Evolutionary conservation across 768 basidiomycete genomes (phyloP), one percentile per base, ranked within the genome.

Genomic region (Naematelia aurantialba): DNA sequence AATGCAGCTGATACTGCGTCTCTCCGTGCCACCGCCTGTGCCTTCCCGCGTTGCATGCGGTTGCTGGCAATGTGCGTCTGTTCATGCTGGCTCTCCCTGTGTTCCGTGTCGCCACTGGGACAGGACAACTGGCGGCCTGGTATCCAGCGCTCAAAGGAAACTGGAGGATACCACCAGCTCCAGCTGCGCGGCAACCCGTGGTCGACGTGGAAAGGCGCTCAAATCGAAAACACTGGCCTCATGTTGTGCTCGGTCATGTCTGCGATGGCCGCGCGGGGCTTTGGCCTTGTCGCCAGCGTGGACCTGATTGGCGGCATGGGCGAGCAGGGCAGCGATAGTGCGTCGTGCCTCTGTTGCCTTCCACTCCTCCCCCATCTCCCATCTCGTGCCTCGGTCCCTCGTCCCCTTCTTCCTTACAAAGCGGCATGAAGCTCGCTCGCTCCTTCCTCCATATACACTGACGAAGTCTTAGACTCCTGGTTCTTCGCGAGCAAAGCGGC

Each of bases 381-480:
- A 12, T 44, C 19, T 12, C 42, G 19, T 12, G 19, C 12, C 12
- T 44, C 42, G 19, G 19, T 44, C 12, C 19, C 12, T 44, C 42
- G 12, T 44, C 42, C 12, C 12, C n/a, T n/a, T n/a, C n/a, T n/a
- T 47, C 46, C 10, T 47, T 8, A n/a, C n/a, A n/a, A n/a, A n/a
- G n/a, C n/a, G n/a, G n/a, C n/a, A n/a, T n/a, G n/a, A n/a, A n/a
- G n/a, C n/a, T n/a, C n/a, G n/a, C n/a, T n/a, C n/a, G n/a, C 19
- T 5, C 21, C 8, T 47, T 21, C 19, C 46, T 26, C 21, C 8
- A 8, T 19, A 10, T 19, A 10, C n/a, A n/a, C n/a, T n/a, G n/a
- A n/a, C n/a, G n/a, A n/a, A n/a, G n/a, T n/a, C n/a, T n/a, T 73
- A 42, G 71, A 73, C 42, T 66, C 70, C 10, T 72, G 70, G 70